These are phyloP conservation scores for Xeromyces bisporus DNA, from an alignment of 495 filamentous ascomycete species.

Conservation along the genomic window DNA sequence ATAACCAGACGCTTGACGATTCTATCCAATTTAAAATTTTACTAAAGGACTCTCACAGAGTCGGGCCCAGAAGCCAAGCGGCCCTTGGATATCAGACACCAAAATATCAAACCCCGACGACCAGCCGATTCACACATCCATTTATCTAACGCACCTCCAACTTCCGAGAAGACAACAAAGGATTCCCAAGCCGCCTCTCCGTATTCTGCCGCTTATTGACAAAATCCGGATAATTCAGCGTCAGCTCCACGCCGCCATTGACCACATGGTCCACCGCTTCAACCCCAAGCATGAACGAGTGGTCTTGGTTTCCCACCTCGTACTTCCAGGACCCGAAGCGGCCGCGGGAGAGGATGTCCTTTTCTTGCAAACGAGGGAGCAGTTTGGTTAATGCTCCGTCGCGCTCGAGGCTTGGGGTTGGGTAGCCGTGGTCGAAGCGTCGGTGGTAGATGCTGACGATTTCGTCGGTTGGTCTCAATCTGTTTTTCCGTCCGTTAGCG, in stretches of 20 bases:
- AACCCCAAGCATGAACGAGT: conserved; percentile 96
- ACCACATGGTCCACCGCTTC: conserved; percentile 93
- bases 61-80: too few species aligned
- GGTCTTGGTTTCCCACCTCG: conserved; percentile 94
- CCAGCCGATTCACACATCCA: too few species aligned
- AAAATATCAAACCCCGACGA: too few species aligned
- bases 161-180: too few species aligned
- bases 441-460: conserved; percentile 98
- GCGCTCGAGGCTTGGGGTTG: conserved; percentile 84
- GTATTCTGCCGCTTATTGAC: conserved; percentile 81
- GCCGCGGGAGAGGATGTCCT: conserved; percentile 87
- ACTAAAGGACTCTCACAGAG: too few species aligned
- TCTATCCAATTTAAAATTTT: too few species aligned
- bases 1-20: too few species aligned
- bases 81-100: too few species aligned
- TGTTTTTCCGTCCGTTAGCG: too few species aligned
- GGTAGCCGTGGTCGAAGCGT: conserved; percentile 97
- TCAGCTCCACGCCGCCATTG: conserved; percentile 85
- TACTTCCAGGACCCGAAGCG: conserved; percentile 97
- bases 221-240: conserved; percentile 97
- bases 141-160: too few species aligned
- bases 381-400: conserved; percentile 86
- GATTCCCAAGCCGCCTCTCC: conserved; percentile 73
- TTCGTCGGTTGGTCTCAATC: conserved; percentile 73
- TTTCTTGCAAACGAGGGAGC: conserved; percentile 75